A percentile compares a stretch with the other conserved stretches of the same genome.
These are phyloP conservation scores for Mitragyna speciosa DNA, from an alignment of 257 asterid genomes.

Conservation along the genomic window DNA sequence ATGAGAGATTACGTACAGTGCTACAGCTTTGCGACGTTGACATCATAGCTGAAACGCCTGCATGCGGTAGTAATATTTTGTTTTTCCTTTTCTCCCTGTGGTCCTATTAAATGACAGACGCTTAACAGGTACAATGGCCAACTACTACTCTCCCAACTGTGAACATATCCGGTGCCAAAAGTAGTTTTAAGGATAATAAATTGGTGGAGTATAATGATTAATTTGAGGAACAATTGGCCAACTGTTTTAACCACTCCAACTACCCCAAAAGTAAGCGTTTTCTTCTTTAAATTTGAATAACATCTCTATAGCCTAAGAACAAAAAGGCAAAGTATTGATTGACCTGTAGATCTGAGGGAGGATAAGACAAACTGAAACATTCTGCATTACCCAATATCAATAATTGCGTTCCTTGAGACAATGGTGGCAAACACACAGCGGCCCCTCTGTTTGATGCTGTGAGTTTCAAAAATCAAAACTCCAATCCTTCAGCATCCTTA, in stretches of 20 bases:
- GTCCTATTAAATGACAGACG: neutral
- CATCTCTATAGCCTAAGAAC: neutral
- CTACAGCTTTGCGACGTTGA: neutral
- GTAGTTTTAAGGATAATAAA: neutral
- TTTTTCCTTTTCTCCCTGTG: neutral
- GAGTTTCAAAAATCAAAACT: neutral
- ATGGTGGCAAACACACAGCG: constrained; percentile 3
- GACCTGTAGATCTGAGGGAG: constrained; percentile 5
- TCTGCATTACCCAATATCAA: constrained; percentile 13
- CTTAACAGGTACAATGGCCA: neutral
- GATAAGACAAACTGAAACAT: constrained; percentile 21
- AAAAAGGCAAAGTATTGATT: neutral
- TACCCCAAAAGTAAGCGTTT: neutral
- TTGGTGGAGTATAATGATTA: neutral
- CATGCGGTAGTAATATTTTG: neutral
- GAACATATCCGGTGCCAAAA: neutral
- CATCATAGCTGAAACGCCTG: neutral
- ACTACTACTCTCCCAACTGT: neutral
- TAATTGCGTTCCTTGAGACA: constrained; percentile 12
- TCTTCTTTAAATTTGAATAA: constrained; percentile 7
- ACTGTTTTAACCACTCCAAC: constrained; percentile 24
- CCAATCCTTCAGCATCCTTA: neutral
- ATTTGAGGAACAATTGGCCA: constrained; percentile 7
- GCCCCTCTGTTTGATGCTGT: neutral
- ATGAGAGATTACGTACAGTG: neutral